Evolutionary conservation across 1,284 basidiomycete species (phyloP).

Genomic region (Ustilago xerochloae): DNA sequence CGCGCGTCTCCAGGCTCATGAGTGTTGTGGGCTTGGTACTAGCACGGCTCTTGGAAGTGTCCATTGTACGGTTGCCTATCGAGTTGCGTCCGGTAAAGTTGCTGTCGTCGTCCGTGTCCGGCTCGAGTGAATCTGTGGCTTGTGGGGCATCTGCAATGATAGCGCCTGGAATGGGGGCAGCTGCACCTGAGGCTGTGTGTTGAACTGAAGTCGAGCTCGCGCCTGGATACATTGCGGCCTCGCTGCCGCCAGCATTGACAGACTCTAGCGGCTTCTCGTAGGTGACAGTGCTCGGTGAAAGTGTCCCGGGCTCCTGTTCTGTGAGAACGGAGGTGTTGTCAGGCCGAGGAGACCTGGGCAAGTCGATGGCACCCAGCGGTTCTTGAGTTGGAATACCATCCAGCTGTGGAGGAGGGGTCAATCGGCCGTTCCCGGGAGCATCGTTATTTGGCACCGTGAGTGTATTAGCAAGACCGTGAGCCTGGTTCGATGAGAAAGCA

Average conservation of each 20-base stretch:
- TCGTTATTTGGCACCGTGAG: slow-evolving; percentile 27
- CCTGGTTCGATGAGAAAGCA: slow-evolving; percentile 23
- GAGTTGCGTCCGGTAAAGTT: slow-evolving; percentile 47
- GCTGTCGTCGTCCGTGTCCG: slow-evolving; percentile 35
- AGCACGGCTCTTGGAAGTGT: slow-evolving; percentile 76
- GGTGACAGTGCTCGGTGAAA: slow-evolving; percentile 13
- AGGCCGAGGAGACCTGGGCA: slow-evolving; percentile 33
- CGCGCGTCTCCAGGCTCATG: slow-evolving; percentile 78
- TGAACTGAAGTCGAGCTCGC: background rate
- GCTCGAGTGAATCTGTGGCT: background rate
- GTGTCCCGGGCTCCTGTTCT: background rate
- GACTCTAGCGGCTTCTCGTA: slow-evolving; percentile 13
- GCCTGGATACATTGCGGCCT: background rate
- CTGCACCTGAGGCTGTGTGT: background rate
- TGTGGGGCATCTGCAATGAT: slow-evolving; percentile 8
- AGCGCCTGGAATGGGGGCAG: slow-evolving; percentile 13
- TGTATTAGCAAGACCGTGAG: slow-evolving; percentile 49
- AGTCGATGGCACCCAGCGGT: slow-evolving; percentile 47
- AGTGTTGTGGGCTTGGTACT: slow-evolving; percentile 96
- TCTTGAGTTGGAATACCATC: slow-evolving; percentile 46
- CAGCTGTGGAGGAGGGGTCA: slow-evolving; percentile 51
- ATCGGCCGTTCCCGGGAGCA: slow-evolving; percentile 8
- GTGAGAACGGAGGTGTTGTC: slow-evolving; percentile 1
- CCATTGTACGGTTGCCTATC: slow-evolving; percentile 57
- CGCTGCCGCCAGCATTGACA: background rate